Percentiles rank a stretch among this genome's conserved stretches.
Evolutionary conservation across 2,329 filamentous ascomycete genomes (phyloP).

Genomic region (Colletotrichum somersetense): DNA sequence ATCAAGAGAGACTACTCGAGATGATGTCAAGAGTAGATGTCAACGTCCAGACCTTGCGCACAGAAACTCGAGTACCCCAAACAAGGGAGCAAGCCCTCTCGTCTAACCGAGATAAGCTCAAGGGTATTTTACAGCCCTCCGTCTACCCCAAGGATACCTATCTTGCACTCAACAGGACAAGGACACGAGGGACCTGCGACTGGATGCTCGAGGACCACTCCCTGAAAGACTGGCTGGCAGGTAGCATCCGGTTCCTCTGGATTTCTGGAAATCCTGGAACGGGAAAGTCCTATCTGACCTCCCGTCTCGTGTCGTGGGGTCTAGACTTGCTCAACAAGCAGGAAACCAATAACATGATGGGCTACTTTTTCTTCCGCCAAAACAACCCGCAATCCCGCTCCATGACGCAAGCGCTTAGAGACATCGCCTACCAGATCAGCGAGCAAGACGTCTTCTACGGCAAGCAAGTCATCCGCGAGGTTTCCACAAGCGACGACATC

Average conservation of each 20-base stretch:
- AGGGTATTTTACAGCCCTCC: conserved; percentile 56
- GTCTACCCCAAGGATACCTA: conserved; percentile 59
- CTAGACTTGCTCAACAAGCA: conserved; percentile 47
- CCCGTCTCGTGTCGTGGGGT: conserved; percentile 58
- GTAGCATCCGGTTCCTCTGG: conserved; percentile 57
- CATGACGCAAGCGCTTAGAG: conserved; percentile 58
- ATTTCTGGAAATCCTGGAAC: conserved; percentile 59
- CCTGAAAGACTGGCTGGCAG: conserved; percentile 55
- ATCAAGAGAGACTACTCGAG: conserved; percentile 53
- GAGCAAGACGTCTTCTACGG: conserved; percentile 60
- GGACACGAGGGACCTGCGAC: conserved; percentile 58
- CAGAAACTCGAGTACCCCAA: conserved; percentile 47
- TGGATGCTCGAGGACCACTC: conserved; percentile 58
- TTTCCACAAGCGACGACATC: conserved; percentile 56
- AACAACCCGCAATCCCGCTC: conserved; percentile 61
- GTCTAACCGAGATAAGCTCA: conserved; percentile 54
- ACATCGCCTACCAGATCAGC: conserved; percentile 61
- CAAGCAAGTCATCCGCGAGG: conserved; percentile 53
- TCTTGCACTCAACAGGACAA: conserved; percentile 55
- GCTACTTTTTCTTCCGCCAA: conserved; percentile 63
- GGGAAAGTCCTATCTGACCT: conserved; percentile 61
- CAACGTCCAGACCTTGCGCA: conserved; percentile 51
- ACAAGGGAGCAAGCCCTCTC: conserved; percentile 49
- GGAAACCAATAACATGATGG: conserved; percentile 47
- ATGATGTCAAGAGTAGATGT: conserved; percentile 49